Conservation (phyloP, 2,329 filamentous ascomycete genomes). For the Madurella mycetomatis region DNA sequence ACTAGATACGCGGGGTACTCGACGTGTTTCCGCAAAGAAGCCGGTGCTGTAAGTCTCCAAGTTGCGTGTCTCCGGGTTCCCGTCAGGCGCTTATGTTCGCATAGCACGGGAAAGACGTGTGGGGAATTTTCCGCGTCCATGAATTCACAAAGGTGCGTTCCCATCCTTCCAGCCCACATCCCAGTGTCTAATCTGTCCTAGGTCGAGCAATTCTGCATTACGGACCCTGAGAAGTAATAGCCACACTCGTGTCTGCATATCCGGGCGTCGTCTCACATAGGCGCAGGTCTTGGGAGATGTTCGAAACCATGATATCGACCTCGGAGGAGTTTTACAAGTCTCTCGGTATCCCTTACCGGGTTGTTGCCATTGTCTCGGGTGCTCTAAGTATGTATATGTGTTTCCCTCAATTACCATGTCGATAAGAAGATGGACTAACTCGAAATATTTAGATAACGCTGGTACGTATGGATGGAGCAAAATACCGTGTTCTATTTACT, state of each 20-base stretch:
- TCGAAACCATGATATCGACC: conserved; percentile 85
- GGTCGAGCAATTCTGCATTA: conserved; percentile 47
- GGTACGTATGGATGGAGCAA: conserved; percentile 5
- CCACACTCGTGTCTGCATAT: not conserved
- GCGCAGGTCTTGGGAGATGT: conserved; percentile 78
- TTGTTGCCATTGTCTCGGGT: conserved; percentile 93
- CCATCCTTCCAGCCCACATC: too few species aligned
- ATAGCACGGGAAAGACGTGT: conserved; percentile 68
- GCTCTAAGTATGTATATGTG: conserved; percentile 56
- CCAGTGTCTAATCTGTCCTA: conserved; percentile 58
- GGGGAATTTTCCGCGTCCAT: conserved; percentile 97
- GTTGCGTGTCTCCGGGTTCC: not conserved
- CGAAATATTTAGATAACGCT: conserved; percentile 56
- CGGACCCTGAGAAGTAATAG: conserved; percentile 39
- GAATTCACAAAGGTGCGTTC: conserved; percentile 81
- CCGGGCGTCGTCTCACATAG: conserved; percentile 66
- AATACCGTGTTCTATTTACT: not conserved
- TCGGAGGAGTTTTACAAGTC: conserved; percentile 96
- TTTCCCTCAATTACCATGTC: not conserved
- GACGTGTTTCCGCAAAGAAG: conserved; percentile 94
- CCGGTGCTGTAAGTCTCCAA: conserved; percentile 47
- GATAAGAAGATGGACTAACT: conserved; percentile 1
- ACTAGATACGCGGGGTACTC: conserved; percentile 77
- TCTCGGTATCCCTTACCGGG: conserved; percentile 80
- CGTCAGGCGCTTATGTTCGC: not conserved